Evolutionary conservation across 1,284 basidiomycete species (phyloP).

Genomic region (Athelia sp.): DNA sequence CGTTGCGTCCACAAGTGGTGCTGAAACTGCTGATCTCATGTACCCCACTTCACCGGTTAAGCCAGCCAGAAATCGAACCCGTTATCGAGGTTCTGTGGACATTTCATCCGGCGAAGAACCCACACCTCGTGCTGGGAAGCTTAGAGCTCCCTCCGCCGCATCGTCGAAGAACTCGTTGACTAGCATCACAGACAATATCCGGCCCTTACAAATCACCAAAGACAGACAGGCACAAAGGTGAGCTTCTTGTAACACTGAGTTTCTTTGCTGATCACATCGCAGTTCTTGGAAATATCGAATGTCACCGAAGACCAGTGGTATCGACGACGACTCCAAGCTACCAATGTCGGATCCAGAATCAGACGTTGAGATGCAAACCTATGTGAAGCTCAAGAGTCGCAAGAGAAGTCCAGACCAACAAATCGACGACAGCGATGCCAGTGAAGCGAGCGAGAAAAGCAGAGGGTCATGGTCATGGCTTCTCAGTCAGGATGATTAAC

Average conservation of each 20-base stretch:
- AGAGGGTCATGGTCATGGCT: too few relatives aligned
- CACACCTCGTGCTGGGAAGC: neutral
- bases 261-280: neutral
- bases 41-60: neutral
- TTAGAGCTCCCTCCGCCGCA: neutral
- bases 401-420: too few relatives aligned
- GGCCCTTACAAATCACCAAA: slow-evolving; percentile 15
- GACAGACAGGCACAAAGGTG: neutral
- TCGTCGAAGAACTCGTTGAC: neutral
- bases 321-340: neutral
- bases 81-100: neutral
- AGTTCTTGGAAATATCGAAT: neutral
- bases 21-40: neutral
- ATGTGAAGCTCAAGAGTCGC: too few relatives aligned
- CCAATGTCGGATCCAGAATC: too few relatives aligned
- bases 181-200: neutral
- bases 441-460: too few relatives aligned
- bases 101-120: neutral
- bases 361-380: too few relatives aligned
- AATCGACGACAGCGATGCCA: too few relatives aligned
- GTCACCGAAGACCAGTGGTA: neutral
- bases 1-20: slow-evolving; percentile 12
- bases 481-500: too few relatives aligned
- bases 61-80: neutral
- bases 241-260: neutral